phyloP scores from a whole-genome alignment of 768 basidiomycete species.

The Solioccasus polychromus region DNA sequence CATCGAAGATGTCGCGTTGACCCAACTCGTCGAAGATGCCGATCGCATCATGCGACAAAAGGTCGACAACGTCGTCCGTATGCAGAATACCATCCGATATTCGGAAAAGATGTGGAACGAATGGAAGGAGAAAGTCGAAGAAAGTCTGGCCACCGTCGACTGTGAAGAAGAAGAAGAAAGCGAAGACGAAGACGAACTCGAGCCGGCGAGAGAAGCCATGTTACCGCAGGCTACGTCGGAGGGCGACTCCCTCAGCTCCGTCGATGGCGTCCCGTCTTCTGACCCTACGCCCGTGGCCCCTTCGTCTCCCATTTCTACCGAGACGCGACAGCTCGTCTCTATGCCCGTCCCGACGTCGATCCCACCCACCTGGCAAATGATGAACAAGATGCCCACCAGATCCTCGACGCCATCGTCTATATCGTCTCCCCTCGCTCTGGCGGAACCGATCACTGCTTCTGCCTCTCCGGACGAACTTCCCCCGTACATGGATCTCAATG shows the following conservation, averaged over 20 bases:
- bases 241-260: slow-evolving; percentile 16
- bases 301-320: slow-evolving; percentile 37
- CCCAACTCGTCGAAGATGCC: slow-evolving; percentile 80
- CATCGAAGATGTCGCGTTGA: slow-evolving; percentile 81
- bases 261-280: slow-evolving; percentile 37
- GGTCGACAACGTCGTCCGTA: slow-evolving; percentile 89
- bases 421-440: slow-evolving; percentile 82
- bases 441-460: slow-evolving; percentile 78
- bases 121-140: slow-evolving; percentile 89
- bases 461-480: slow-evolving; percentile 56
- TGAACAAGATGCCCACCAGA: slow-evolving; percentile 58
- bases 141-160: slow-evolving; percentile 54
- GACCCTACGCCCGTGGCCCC: slow-evolving; percentile 73
- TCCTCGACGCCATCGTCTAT: slow-evolving; percentile 88
- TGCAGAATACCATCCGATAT: slow-evolving; percentile 97
- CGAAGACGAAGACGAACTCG: slow-evolving; percentile 42
- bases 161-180: slow-evolving; percentile 59
- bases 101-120: slow-evolving; percentile 96
- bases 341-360: slow-evolving; percentile 44
- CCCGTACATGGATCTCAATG: slow-evolving; percentile 67
- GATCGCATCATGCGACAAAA: slow-evolving; percentile 91
- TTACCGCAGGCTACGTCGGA: slow-evolving; percentile 12
- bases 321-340: slow-evolving; percentile 26
- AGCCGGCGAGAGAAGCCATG: slow-evolving; percentile 24
- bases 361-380: slow-evolving; percentile 39